Evolutionary conservation across 108 stramenopile species (phyloP).

Genomic region (Chaetoceros tenuissimus): DNA sequence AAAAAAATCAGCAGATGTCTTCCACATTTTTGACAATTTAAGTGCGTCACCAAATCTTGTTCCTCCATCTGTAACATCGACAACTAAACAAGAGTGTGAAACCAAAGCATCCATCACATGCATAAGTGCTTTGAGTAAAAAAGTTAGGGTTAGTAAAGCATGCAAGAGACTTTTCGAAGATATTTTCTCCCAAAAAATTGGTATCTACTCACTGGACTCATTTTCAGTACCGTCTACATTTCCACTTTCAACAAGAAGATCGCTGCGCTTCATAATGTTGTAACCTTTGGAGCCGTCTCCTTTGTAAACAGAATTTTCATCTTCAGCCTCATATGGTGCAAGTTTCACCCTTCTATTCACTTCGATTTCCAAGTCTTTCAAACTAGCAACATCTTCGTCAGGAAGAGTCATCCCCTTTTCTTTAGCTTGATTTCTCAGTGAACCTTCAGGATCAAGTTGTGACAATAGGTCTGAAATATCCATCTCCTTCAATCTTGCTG

Average conservation of each 20-base stretch:
- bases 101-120: conserved; percentile 86
- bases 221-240: conserved; percentile 60
- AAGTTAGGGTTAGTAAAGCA: background rate
- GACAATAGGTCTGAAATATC: conserved; percentile 53
- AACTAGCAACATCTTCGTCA: conserved; percentile 36
- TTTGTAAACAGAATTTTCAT: conserved; percentile 35
- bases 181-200: no score
- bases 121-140: conserved; percentile 24
- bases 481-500: conserved; percentile 45
- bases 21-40: conserved; percentile 58
- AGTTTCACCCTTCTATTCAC: conserved; percentile 37
- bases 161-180: background rate
- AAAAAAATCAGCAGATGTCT: conserved; percentile 41
- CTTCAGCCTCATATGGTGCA: conserved; percentile 39
- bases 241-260: conserved; percentile 21
- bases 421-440: conserved; percentile 47
- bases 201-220: conserved; percentile 33
- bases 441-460: conserved; percentile 70
- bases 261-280: conserved; percentile 48
- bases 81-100: conserved; percentile 67
- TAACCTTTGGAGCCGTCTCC: conserved; percentile 58
- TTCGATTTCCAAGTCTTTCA: conserved; percentile 47
- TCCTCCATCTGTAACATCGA: conserved; percentile 72
- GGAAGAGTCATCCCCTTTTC: conserved; percentile 32
- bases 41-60: conserved; percentile 30